Evolutionary conservation across 1,284 basidiomycete genomes (phyloP).

Genomic region (Sporisorium exsertum): DNA sequence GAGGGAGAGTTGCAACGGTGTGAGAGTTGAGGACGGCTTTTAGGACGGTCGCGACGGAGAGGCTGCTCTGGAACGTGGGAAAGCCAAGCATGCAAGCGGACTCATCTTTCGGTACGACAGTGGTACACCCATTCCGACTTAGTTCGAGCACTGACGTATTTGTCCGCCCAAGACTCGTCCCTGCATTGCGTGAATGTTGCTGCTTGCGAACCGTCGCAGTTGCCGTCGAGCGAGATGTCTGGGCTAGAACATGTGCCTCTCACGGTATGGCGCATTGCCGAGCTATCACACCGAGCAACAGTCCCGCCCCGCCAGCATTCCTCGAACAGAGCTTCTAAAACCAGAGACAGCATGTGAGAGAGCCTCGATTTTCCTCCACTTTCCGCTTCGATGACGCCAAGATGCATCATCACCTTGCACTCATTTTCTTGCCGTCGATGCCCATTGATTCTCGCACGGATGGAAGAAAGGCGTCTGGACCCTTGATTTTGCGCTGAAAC

Average conservation of each 20-base stretch:
- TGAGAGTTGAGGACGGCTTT: not conserved
- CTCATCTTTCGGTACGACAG: constrained; percentile 18
- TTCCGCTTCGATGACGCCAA: constrained; percentile 28
- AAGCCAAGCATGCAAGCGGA: constrained; percentile 30
- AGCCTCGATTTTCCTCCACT: constrained; percentile 19
- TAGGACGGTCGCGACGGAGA: not conserved
- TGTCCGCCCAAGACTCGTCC: not conserved
- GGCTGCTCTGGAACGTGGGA: constrained; percentile 1
- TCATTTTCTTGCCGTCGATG: not conserved
- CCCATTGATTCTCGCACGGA: constrained; percentile 23
- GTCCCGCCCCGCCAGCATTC: not conserved
- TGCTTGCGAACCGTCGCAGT: too few species aligned
- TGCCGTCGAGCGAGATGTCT: not conserved
- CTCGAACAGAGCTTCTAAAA: not conserved
- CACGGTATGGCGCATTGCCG: not conserved
- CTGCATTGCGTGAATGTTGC: too few species aligned
- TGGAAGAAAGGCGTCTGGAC: constrained; percentile 13
- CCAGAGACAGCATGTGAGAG: not conserved
- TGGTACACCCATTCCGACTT: constrained; percentile 8
- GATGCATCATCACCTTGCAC: too few species aligned
- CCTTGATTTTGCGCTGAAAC: too few species aligned
- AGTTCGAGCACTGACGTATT: constrained; percentile 36
- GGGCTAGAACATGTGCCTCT: not conserved
- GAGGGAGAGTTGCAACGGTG: not conserved
- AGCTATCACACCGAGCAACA: not conserved